Conservation (phyloP, 1,284 basidiomycete genomes). For the Sanghuangporus weigelae region DNA sequence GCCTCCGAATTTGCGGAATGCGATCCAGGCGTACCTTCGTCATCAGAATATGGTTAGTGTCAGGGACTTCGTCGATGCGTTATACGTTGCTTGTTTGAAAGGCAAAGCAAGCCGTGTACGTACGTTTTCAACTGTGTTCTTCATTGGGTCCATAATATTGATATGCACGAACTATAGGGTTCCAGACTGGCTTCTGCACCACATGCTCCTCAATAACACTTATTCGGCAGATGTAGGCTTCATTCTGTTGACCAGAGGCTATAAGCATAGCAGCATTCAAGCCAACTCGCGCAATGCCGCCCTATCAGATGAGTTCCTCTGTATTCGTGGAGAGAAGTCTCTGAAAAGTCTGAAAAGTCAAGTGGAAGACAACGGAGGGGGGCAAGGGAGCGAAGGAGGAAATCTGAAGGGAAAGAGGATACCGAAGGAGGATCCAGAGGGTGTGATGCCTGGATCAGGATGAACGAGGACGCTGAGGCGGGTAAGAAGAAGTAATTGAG, state of each 20-base stretch:
- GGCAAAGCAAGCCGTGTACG: constrained; percentile 61
- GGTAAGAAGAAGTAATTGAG: neutral
- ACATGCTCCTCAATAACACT: constrained; percentile 80
- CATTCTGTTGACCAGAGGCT: constrained; percentile 75
- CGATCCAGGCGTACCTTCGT: constrained; percentile 85
- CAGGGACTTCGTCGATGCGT: constrained; percentile 62
- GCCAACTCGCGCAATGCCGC: constrained; percentile 85
- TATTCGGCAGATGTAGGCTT: constrained; percentile 70
- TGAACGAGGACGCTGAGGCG: constrained; percentile 33
- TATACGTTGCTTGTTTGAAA: constrained; percentile 78
- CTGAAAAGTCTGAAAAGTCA: constrained; percentile 32
- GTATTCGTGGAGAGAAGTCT: constrained; percentile 60
- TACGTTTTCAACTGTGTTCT: neutral
- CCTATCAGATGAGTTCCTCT: constrained; percentile 66
- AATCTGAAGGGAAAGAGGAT: neutral
- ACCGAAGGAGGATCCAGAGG: constrained; percentile 33
- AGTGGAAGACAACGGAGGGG: neutral
- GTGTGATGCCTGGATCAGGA: constrained; percentile 48
- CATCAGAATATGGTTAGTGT: constrained; percentile 72
- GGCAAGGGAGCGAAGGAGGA: constrained; percentile 21
- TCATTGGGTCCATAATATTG: neutral
- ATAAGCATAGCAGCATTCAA: constrained; percentile 66
- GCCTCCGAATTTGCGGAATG: constrained; percentile 78
- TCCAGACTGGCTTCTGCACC: constrained; percentile 60
- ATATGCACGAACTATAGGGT: constrained; percentile 33